These are phyloP conservation scores for Astragalus membranaceus DNA, from an alignment of 306 rosid genomes.

Conservation along the genomic window DNA sequence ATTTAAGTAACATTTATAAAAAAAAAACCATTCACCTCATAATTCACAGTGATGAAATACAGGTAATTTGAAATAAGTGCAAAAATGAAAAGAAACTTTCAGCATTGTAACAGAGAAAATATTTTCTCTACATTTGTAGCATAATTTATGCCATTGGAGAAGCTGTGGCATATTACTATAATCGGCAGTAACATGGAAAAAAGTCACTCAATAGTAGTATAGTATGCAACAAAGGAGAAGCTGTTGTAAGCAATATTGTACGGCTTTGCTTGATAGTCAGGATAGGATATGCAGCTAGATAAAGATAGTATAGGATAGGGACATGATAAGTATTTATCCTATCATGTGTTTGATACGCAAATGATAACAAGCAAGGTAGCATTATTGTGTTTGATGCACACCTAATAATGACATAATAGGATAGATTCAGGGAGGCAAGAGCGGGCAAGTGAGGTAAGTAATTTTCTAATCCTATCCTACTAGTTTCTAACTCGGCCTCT, in stretches of 20 bases:
- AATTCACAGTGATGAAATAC: slow-evolving; percentile 8
- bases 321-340: too few relatives aligned
- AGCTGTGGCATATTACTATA: not conserved
- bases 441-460: too few relatives aligned
- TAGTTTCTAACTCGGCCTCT: too few relatives aligned
- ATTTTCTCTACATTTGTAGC: slow-evolving; percentile 3
- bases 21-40: slow-evolving; percentile 16
- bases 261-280: too few relatives aligned
- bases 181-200: slow-evolving; percentile 1
- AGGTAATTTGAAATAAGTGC: not conserved
- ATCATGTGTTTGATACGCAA: too few relatives aligned
- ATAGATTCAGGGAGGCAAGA: too few relatives aligned
- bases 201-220: not conserved
- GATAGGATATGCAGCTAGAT: too few relatives aligned
- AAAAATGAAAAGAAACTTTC: slow-evolving; percentile 4
- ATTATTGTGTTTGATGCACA: too few relatives aligned
- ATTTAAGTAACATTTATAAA: slow-evolving; percentile 8
- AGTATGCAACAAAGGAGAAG: slow-evolving; percentile 1
- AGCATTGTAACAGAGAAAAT: slow-evolving; percentile 3
- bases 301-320: too few relatives aligned
- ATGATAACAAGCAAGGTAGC: too few relatives aligned
- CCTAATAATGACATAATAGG: too few relatives aligned
- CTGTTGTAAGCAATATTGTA: not conserved
- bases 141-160: not conserved
- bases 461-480: too few relatives aligned